Base-by-base conservation (phyloP, 352 stramenopile species). In the Salisapilia sapeloensis region DNA sequence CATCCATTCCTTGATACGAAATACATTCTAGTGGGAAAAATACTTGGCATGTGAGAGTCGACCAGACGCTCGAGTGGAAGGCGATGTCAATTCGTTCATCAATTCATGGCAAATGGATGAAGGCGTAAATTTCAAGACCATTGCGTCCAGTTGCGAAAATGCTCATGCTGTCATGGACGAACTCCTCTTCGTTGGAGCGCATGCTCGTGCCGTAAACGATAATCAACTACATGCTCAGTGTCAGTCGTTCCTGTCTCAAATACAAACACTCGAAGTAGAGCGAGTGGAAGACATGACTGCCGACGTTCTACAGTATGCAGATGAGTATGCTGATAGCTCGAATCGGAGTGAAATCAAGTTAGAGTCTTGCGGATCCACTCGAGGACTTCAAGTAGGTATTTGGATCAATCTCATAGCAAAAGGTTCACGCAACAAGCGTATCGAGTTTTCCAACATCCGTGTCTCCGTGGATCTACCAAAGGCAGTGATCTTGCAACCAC, bases 61-160 rank as follows among this genome's bases (percentile, higher is more conserved):
- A 10, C 69, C 63, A 0, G 67, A 84, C 22, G 65, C 69, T 2
- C 55, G 70, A 24, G 48, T 75, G 3, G 67, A 87, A 34, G 60
- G 60, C 33, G 69, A 87, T 35, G 75, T 87, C 60, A 83, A 84
- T 38, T 76, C 65, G 28, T 85, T 82, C 41, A 30, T 87, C 11
- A 81, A 85, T 43, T 74, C 65, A 21, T 86, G 64, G 65, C 51
- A 69, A 24, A 38, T 80, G 12, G 69, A 84, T 11, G 56, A 57
- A 8, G 50, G 60, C 4, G 56, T 54, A 0, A 45, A 71, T 14
- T 32, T 81, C 3, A 14, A 58, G 6, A 56, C 71, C 24, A 53
- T 80, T 16, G 56, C 62, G 13, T 30, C 43, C 10, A 48, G 58
- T 2, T 83, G 60, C 14, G 61, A 69, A 12, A 64, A 53, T 13